Base-by-base conservation (phyloP, 1,139 yeast genomes). In the Yamadazyma oceani region DNA sequence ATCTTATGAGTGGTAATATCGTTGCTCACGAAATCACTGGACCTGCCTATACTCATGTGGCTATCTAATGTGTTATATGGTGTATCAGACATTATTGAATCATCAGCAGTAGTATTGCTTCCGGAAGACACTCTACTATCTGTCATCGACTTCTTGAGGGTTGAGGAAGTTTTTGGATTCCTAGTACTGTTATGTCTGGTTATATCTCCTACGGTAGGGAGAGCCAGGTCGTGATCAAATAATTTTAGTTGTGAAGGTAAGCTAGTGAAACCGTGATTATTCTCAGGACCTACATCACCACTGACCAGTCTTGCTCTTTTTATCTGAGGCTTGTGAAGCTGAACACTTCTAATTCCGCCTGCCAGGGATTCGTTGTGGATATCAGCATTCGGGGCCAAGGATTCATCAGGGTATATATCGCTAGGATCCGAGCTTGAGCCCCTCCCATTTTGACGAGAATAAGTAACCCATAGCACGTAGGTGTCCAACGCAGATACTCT, bases 401-500 rank as follows among this genome's bases (percentile, higher is more conserved):
- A 27, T 19, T 19, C 21, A 19, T 19, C 21, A 19, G 5, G 5
- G 8, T 19, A 19, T 19, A 19, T 12, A 27, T 12, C 16, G 19
- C 21, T 27, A 15, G 14, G 10, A 27, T 27, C 38, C 23, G 34
- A 34, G 14, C 31, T 42, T 17, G 56, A 44, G 1, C 48, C 38
- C 34, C 54, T 58, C 34, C 51, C 48, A 19, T 57, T 44, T 32
- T 58, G 60, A 49, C 88, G 74, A 1, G 95, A 83, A 55, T 85
- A 89, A 0, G 96, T 87, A n/a, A 90, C 72, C 97, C 97, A 90
- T 16, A 89, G 59, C 3, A 87, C 82, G 44, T 76, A 73, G 4
- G 80, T 69, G 23, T 78, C 80, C 15, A 66, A 57, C 16, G 78
- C 74, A 14, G 86, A 70, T 4, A 87, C 87, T 42, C 97, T 71